A percentile compares a stretch with the other conserved stretches of the same genome.
Conservation (phyloP, 2,329 filamentous ascomycete species). For the Trematosphaeria pertusa region DNA sequence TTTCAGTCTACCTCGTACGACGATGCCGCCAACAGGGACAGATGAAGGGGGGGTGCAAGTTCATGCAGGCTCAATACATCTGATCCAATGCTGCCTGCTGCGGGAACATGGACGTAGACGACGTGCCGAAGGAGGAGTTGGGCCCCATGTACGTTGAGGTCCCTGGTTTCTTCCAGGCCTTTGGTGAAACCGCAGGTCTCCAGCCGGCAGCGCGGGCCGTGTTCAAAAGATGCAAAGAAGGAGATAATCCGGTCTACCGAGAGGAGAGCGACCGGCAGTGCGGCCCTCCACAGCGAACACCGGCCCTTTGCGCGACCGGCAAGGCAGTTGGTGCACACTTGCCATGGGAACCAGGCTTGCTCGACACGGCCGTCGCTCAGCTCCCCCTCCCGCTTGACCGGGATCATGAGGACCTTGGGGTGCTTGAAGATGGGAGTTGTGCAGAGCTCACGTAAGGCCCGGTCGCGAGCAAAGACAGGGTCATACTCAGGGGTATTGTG, state of each 20-base stretch:
- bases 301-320: not conserved
- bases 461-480: not conserved
- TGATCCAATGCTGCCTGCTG: not conserved
- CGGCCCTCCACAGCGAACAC: not conserved
- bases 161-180: not conserved
- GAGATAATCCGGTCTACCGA: conserved; percentile 5
- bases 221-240: conserved; percentile 10
- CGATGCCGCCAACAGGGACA: not conserved
- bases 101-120: not conserved
- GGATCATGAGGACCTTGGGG: not conserved
- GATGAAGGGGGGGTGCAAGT: not conserved
- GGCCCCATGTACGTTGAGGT: not conserved
- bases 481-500: not conserved
- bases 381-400: not conserved
- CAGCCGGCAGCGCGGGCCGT: conserved; percentile 4
- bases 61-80: not conserved
- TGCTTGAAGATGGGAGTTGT: not conserved
- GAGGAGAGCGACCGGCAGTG: conserved; percentile 1
- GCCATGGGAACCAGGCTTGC: not conserved
- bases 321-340: not conserved
- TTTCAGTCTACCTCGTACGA: not conserved
- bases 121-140: not conserved
- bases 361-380: not conserved
- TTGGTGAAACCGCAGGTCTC: conserved; percentile 3
- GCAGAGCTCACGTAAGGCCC: not conserved